Base-by-base conservation (phyloP, 1,139 yeast genomes). In the Candida sp. region DNA sequence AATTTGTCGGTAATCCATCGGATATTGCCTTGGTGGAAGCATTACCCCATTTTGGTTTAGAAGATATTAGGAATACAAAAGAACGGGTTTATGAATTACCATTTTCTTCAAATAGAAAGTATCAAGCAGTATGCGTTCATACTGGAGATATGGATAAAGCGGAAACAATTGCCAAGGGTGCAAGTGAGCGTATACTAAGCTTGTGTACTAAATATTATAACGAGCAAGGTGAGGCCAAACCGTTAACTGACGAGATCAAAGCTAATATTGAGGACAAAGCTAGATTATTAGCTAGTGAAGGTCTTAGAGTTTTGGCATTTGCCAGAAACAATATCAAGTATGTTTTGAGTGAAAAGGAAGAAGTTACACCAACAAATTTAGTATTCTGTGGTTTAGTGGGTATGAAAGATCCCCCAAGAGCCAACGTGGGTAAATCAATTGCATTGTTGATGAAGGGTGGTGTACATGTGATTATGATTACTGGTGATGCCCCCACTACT, bases 361-460 rank as follows among this genome's bases (percentile, higher is more conserved):
- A 61, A 45, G 43, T 42, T 21, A 48, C 49, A n/a, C 87, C 87
- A 22, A 56, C 71, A 3, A 84, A 81, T 38, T 71, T 91, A 55
- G 72, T 79, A 3, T 90, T 91, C 57, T 78, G 88, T 54, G 99
- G 99, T 5, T 67, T 93, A 39, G 73, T 88, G 50, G 98, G 97
- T 45, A 89, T 93, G 95, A 88, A 88, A 54, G 98, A 93, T 66
- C 99, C 99, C 9, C 99, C 98, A 44, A 79, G 98, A 58, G 84
- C 91, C 7, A 83, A 85, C 48, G 97, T 90, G 5, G 77, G 79
- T 42, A 70, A 75, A 45, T 84, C 96, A 2, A 79, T 93, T 48
- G 77, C 87, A 15, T 71, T 81, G 49, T 74, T 93, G 48, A 76
- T 89, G 75, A 82, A 82, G 57, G 96, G 97, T 49, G 97, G 98